Percentiles rank a stretch among this genome's conserved stretches.
phyloP scores from a whole-genome alignment of 202 grass and related monocot genomes.

The Musa balbisiana region DNA sequence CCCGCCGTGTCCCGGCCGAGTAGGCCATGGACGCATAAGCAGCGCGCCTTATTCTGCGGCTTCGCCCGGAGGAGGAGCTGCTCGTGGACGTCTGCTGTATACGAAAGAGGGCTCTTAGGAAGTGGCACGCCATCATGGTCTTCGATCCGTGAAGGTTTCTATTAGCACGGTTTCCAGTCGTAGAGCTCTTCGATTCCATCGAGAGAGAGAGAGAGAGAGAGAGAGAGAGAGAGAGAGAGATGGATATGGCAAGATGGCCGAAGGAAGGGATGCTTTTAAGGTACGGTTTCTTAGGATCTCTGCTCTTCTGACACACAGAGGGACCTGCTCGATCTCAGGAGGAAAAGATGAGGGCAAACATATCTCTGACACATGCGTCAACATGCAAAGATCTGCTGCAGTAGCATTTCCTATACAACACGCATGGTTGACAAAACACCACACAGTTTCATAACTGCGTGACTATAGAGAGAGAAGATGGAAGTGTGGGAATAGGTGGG shows the following conservation, averaged over 20 bases:
- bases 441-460: background rate
- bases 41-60: background rate
- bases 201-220: background rate
- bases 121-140: constrained; percentile 1
- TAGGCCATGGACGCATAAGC: constrained; percentile 7
- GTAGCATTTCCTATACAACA: too few relatives aligned
- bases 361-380: background rate
- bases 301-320: constrained; percentile 7
- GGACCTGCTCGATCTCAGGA: background rate
- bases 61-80: background rate
- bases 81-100: background rate
- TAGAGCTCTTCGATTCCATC: background rate
- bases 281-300: background rate
- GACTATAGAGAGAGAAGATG: background rate
- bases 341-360: background rate
- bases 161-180: background rate
- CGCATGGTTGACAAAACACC: background rate
- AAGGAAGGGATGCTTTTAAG: background rate
- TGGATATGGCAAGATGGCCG: background rate
- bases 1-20: background rate
- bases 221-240: background rate
- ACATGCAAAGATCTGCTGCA: background rate
- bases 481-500: background rate
- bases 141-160: background rate
- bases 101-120: constrained; percentile 1